phyloP scores from a whole-genome alignment of 2,329 filamentous ascomycete species.

The Alternaria solani region DNA sequence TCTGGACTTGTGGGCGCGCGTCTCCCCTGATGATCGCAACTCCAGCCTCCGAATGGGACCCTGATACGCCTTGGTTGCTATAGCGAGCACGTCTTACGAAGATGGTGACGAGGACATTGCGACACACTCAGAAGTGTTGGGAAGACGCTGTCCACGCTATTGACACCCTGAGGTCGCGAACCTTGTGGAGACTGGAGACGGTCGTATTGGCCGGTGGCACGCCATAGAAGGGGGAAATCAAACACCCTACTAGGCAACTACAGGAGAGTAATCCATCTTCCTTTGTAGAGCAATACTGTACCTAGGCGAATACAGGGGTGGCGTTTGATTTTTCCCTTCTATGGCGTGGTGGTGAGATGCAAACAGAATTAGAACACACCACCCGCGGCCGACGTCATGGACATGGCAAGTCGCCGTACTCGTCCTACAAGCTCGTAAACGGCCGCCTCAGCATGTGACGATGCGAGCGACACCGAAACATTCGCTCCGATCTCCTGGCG shows the following conservation, averaged over 20 bases:
- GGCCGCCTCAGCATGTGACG: constrained; percentile 25
- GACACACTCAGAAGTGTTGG: constrained; percentile 2
- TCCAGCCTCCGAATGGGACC: neutral
- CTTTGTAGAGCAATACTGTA: no score
- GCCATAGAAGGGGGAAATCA: no score
- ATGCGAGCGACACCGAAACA: constrained; percentile 24
- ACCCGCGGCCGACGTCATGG: constrained; percentile 6
- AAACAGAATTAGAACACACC: constrained; percentile 7
- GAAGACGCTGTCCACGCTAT: neutral
- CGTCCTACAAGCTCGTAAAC: constrained; percentile 1
- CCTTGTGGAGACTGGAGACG: constrained; percentile 5
- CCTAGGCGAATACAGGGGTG: no score
- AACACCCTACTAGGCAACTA: no score
- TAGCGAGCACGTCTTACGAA: constrained; percentile 4
- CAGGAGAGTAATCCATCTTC: no score
- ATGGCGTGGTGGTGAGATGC: constrained; percentile 2
- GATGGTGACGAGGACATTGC: constrained; percentile 6
- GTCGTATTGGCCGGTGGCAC: neutral
- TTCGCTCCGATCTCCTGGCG: constrained; percentile 22
- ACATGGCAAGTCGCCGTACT: neutral
- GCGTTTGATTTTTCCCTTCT: no score
- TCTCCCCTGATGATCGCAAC: neutral
- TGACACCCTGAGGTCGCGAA: constrained; percentile 5
- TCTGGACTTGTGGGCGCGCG: neutral
- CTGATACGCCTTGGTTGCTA: neutral